Conservation (phyloP, 2,329 filamentous ascomycete genomes). For the Alternaria brassicae region DNA sequence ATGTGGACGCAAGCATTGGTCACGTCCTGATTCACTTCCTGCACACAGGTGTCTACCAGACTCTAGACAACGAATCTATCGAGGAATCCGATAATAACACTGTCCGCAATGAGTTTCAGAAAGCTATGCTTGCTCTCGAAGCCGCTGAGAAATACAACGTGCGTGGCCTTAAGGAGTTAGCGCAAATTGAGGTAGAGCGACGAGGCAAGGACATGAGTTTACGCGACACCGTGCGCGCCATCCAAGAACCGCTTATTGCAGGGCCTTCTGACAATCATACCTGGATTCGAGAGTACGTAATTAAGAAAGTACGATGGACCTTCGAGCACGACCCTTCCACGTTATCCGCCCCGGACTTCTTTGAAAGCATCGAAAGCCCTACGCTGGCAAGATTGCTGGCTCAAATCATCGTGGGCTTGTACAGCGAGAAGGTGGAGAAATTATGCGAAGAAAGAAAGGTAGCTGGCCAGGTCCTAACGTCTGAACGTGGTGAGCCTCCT, state of each 20-base stretch:
- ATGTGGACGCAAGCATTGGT: slow-evolving; percentile 26
- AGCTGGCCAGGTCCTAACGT: not conserved
- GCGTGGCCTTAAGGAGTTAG: not conserved
- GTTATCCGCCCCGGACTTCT: not conserved
- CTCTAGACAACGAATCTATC: slow-evolving; percentile 18
- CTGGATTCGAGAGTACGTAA: slow-evolving; percentile 4
- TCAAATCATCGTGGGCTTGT: not conserved
- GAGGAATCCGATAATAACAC: not conserved
- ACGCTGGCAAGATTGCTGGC: not conserved
- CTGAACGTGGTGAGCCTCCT: not conserved
- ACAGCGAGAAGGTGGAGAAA: not conserved
- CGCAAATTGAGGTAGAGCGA: slow-evolving; percentile 6
- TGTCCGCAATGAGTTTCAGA: slow-evolving; percentile 1
- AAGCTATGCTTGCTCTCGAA: not conserved
- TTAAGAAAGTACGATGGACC: slow-evolving; percentile 1
- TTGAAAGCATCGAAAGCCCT: slow-evolving; percentile 7
- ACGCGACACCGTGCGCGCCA: not conserved
- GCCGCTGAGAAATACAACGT: slow-evolving; percentile 4
- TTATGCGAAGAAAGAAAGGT: not conserved
- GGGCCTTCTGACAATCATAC: not conserved
- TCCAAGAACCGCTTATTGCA: not conserved
- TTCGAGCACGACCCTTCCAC: not conserved
- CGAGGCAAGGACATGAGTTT: slow-evolving; percentile 2
- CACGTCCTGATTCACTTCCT: slow-evolving; percentile 35
- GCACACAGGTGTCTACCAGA: slow-evolving; percentile 38